Evolutionary conservation across 768 basidiomycete genomes (phyloP).

Genomic region (Mycena kentingensis): DNA sequence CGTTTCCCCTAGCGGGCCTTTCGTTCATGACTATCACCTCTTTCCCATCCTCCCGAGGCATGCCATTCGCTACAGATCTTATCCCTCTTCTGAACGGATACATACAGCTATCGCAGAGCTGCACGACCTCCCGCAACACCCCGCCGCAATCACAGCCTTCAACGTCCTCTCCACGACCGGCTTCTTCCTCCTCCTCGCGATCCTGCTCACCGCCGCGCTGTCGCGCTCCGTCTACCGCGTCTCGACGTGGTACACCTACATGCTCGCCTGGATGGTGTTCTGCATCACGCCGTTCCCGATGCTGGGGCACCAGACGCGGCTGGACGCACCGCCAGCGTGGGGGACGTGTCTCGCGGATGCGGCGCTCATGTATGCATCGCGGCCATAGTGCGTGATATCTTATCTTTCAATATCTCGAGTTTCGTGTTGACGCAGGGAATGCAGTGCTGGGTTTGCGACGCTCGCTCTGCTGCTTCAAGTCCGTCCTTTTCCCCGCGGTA

Average conservation of each 20-base stretch:
- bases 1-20: no score
- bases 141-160: conserved; percentile 2
- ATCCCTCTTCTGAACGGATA: no score
- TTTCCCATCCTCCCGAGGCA: no score
- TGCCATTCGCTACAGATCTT: no score
- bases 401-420: neutral
- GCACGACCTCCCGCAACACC: no score
- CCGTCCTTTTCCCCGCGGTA: neutral
- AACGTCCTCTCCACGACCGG: conserved; percentile 7
- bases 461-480: conserved; percentile 12
- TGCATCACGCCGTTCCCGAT: conserved; percentile 13
- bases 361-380: conserved; percentile 16
- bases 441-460: conserved; percentile 12
- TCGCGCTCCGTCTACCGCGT: conserved; percentile 11
- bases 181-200: conserved; percentile 3
- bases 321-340: conserved; percentile 12
- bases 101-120: no score
- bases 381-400: conserved; percentile 13
- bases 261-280: conserved; percentile 8
- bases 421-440: neutral
- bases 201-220: conserved; percentile 5
- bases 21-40: no score
- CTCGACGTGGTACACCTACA: conserved; percentile 12
- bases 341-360: conserved; percentile 2
- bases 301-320: conserved; percentile 8